Conservation (phyloP, 2,329 filamentous ascomycete species). For the Erysiphe pulchra region DNA sequence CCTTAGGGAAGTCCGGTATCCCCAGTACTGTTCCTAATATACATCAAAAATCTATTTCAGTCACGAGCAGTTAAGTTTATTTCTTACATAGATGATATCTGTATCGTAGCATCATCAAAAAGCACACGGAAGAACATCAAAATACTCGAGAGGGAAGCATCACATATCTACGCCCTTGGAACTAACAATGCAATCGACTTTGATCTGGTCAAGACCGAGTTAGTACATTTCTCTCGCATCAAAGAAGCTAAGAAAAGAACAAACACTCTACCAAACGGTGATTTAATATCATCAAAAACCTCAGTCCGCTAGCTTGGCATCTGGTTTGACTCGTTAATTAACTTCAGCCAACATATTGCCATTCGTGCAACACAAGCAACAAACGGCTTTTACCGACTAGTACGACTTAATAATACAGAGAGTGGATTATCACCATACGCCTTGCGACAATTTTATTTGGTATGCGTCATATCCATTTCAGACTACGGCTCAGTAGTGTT, state of each 20-base stretch:
- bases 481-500: background rate
- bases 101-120: background rate
- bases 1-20: background rate
- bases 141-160: background rate
- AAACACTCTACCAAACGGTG: background rate
- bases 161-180: background rate
- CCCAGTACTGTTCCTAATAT: background rate
- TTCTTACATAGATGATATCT: background rate
- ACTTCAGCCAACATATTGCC: background rate
- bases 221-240: background rate
- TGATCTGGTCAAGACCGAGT: background rate
- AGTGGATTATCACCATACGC: background rate
- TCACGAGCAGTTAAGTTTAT: background rate
- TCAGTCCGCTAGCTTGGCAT: background rate
- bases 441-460: background rate
- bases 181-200: background rate
- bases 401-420: background rate
- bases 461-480: background rate
- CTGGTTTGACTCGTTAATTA: background rate
- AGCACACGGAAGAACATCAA: background rate
- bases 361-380: background rate
- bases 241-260: background rate
- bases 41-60: background rate
- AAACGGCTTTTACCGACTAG: background rate
- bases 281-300: background rate